Base-by-base conservation (phyloP, 2,329 filamentous ascomycete genomes). In the Colletotrichum magnum region DNA sequence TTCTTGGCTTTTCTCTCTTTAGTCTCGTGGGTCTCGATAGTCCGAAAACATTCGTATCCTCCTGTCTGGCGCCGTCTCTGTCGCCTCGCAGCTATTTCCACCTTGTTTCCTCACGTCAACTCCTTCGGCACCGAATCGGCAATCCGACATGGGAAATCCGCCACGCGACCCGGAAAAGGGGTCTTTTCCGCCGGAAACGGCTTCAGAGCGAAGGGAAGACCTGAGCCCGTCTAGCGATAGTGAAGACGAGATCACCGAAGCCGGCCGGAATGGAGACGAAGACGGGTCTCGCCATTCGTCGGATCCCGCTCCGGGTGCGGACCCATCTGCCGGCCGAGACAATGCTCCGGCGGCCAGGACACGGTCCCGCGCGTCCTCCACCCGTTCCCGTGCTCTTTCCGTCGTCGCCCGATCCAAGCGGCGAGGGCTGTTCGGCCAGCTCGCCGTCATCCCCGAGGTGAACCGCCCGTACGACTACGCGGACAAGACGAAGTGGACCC, bases 371-470 rank as follows among this genome's bases (percentile, higher is more conserved):
- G 75, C 78, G 15, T 83, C 84, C 0, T 84, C 82, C 6, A 73
- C 76, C 7, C 77, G 79, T 43, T 83, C 84, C 6, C 77, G 78
- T n/a, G 65, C 79, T 4, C 71, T 77, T 56, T 69, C 75, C 41
- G 72, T 87, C 52, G 77, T 89, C 15, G 82, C 86, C 32, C 79
- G 83, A 39, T 75, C 79, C 0, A 73, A 81, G 66, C 87, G 94
- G 57, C 86, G 94, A 74, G 95, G 95, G 0, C 83, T 97, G 2
- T 85, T 97, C 56, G 90, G 89, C 1, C 87, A 87, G 45, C 84
- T 97, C 13, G 84, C 92, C 1, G 69, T 97, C 39, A 84, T 97
- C 16, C 92, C 94, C 2, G 95, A 98, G 80, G 89, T 97, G 15
- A 89, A 93, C 53, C 85, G 91, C 39, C 92, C 94, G 0, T 90